Evolutionary conservation across 305 asterid genomes (phyloP), one percentile per base, ranked within the genome.

Genomic region (Fraxinus dipetala): DNA sequence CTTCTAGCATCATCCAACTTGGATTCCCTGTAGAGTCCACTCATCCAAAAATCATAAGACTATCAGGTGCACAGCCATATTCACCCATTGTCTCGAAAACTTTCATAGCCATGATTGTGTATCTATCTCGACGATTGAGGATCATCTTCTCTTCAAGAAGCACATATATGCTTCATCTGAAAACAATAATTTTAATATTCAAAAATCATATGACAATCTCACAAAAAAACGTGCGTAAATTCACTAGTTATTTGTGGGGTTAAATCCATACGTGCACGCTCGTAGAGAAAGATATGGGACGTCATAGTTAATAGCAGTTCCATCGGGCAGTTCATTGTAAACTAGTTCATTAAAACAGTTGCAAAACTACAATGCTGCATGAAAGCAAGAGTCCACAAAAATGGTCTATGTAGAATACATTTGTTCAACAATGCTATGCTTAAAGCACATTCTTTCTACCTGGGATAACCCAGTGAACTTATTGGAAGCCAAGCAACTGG

Each of bases 11-110:
- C 95, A 35, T 88, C 91, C 86, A 94, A 79, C 97, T 83, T 93
- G 73, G 93, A 87, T 79, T 89, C 93, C 88, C 90, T 94, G 87
- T 98, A 94, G 82, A 95, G 97, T 70, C 96, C 97, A 79, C 98
- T 91, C 80, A 94, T 90, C 81, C 93, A 75, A 77, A 97, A 96
- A 78, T 97, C 94, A 65, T 91, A 94, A 74, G 95, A 82, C 84
- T 87, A 85, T 95, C 98, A 11, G 98, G 96, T 20, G 75, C 85
- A 88, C 97, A 91, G 5, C 93, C 93, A 65, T 87, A 65, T 81
- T 83, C 90, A 3, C 81, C 77, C 97, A 95, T 92, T 78, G 73
- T 85, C 79, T 83, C 76, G 83, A 88, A 93, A 78, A 86, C 38
- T 40, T 86, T 84, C 86, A 85, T 75, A 0, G 98, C 97, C 89